Evolutionary conservation across 352 stramenopile genomes (phyloP), one percentile per base, ranked within the genome.

Genomic region (Phytophthora europaea): DNA sequence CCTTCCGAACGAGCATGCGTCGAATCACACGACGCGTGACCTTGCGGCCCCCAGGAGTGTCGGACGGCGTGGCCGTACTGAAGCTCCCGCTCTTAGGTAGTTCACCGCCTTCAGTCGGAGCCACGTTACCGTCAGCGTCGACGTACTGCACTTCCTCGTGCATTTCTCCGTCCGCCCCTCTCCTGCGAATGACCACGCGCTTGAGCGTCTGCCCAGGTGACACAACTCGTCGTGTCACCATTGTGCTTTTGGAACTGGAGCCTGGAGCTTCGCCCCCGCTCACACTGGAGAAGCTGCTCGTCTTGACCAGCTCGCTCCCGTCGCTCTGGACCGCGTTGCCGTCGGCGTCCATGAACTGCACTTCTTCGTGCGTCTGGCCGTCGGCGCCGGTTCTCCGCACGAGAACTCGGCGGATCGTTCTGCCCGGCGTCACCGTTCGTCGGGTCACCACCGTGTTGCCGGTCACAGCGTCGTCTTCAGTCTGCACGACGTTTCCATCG

Each of bases 281-380:
- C 45, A 34, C 50, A 36, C 18, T 66, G 6, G 22, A 45, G 53
- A 59, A 60, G 62, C 53, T 64, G 9, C 28, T 61, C 3, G 53
- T 63, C n/a, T 26, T 63, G 5, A 67, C 16, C 5, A 78, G 6
- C 13, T 45, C 51, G 23, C 34, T 70, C 2, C 63, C 57, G 20
- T 77, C 64, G 12, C 40, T 73, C 26, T 67, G 54, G 12, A 69
- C 70, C 13, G 72, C 63, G n/a, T 70, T 79, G 50, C 67, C 72
- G 15, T 73, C 45, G 0, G 61, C 61, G 10, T 79, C 67, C 55
- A 78, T 12, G n/a, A 56, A 78, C 62, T 78, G 65, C 6, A 72
- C 60, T 69, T 73, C 70, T 60, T 72, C 71, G 13, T 61, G 56
- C 5, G 72, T 28, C 16, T 77, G 47, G 5, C 72, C 67, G 36